A percentile compares a stretch with the other conserved stretches of the same genome.
Conservation (phyloP, 176 grass and related monocot genomes). For the Avena sativa region DNA sequence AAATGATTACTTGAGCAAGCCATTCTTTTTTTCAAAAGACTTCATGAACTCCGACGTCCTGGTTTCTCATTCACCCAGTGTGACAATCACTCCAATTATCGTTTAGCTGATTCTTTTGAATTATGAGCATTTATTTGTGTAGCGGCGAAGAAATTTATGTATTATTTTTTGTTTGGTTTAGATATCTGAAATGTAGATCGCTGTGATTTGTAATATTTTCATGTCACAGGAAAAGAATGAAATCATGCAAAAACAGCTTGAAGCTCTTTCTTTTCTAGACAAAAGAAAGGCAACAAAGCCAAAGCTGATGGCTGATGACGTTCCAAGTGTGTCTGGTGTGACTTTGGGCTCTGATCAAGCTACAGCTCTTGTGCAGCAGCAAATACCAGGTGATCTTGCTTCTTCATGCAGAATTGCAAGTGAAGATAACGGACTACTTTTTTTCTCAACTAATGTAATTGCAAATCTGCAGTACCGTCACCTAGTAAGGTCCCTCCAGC, state of each 20-base stretch:
- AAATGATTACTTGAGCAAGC: constrained; percentile 1
- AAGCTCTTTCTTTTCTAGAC: constrained; percentile 87
- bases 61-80: constrained; percentile 2
- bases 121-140: constrained; percentile 3
- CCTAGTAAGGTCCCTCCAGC: constrained; percentile 44
- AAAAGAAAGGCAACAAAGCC: constrained; percentile 85
- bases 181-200: neutral
- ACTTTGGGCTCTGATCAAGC: constrained; percentile 50
- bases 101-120: constrained; percentile 4
- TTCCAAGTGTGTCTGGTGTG: constrained; percentile 53
- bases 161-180: constrained; percentile 8
- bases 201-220: neutral
- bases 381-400: constrained; percentile 57
- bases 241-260: constrained; percentile 80
- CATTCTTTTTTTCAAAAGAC: neutral
- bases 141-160: neutral
- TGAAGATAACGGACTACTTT: neutral
- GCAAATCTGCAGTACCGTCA: constrained; percentile 49
- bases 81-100: constrained; percentile 7
- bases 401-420: constrained; percentile 41
- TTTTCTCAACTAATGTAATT: constrained; percentile 38
- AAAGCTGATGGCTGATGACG: constrained; percentile 57
- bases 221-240: constrained; percentile 78
- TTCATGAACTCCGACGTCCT: constrained; percentile 10
- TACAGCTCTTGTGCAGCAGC: constrained; percentile 48